Percentiles rank a stretch among this genome's conserved stretches.
Evolutionary conservation across 2,329 filamentous ascomycete species (phyloP).

Genomic region (Alternaria arbusti): DNA sequence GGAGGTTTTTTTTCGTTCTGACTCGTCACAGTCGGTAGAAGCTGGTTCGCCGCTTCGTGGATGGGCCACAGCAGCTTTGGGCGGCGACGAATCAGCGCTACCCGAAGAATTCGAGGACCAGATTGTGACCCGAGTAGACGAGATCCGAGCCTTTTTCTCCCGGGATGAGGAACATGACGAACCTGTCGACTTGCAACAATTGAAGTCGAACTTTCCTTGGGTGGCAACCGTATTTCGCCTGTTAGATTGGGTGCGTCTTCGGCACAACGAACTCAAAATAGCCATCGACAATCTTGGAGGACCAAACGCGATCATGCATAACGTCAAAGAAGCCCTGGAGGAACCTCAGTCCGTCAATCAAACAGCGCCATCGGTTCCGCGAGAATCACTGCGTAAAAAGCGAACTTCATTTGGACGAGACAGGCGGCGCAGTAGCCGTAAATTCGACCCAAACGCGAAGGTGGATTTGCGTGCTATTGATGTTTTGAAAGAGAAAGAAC

Average conservation of each 20-base stretch:
- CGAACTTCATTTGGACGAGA: constrained; percentile 36
- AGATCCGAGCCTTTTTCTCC: constrained; percentile 47
- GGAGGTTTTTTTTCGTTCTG: constrained; percentile 50
- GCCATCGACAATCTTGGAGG: constrained; percentile 54
- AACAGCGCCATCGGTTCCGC: constrained; percentile 3
- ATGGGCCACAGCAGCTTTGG: constrained; percentile 45
- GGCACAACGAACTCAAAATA: constrained; percentile 54
- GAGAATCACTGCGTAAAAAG: constrained; percentile 29
- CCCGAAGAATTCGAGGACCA: constrained; percentile 42
- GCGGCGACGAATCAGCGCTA: constrained; percentile 47
- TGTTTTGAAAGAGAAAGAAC: constrained; percentile 28
- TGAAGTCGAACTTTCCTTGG: constrained; percentile 60
- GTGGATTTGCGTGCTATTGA: constrained; percentile 30
- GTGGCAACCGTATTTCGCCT: constrained; percentile 53
- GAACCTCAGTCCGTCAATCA: constrained; percentile 12
- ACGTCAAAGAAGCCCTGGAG: constrained; percentile 34
- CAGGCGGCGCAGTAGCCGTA: constrained; percentile 37
- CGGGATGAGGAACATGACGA: constrained; percentile 40
- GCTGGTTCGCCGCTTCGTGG: constrained; percentile 33
- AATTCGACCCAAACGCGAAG: constrained; percentile 36
- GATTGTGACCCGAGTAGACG: constrained; percentile 48
- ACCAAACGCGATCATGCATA: constrained; percentile 46
- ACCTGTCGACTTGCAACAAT: constrained; percentile 50
- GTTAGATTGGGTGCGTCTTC: constrained; percentile 55
- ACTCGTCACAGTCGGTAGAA: constrained; percentile 16